Conservation (phyloP, 75 land plant genomes). For the Picea sitchensis region DNA sequence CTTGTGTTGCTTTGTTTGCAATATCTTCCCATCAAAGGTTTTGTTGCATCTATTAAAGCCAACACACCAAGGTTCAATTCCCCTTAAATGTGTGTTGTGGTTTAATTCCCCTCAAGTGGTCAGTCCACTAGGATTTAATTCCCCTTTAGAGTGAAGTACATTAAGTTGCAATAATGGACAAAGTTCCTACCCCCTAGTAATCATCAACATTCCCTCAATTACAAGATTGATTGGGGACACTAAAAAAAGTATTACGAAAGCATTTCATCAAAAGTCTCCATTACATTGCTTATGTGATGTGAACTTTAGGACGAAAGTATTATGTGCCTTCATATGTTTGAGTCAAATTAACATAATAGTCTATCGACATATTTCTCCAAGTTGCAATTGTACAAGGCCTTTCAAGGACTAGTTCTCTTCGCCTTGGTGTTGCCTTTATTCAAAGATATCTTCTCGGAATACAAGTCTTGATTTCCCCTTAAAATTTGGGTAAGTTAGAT, state of each 20-base stretch:
- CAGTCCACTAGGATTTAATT: too few relatives aligned
- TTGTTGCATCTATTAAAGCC: slow-evolving; percentile 18
- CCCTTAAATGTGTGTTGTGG: too few relatives aligned
- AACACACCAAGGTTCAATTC: too few relatives aligned
- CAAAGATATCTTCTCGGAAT: too few relatives aligned
- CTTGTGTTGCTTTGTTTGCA: slow-evolving; percentile 20
- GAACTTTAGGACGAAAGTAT: too few relatives aligned
- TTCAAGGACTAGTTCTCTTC: slow-evolving; percentile 93
- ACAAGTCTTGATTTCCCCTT: slow-evolving; percentile 26
- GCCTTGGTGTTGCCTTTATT: slow-evolving; percentile 41
- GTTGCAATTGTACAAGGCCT: slow-evolving; percentile 94
- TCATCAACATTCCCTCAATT: slow-evolving; percentile 25
- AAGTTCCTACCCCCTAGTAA: background rate
- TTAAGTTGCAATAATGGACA: too few relatives aligned
- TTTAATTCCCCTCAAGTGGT: too few relatives aligned
- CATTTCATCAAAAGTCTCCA: too few relatives aligned
- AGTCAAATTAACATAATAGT: background rate
- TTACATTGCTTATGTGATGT: too few relatives aligned
- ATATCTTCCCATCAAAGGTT: slow-evolving; percentile 99
- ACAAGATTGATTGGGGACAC: background rate
- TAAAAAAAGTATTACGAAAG: too few relatives aligned
- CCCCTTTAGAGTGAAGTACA: too few relatives aligned
- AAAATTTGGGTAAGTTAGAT: slow-evolving; percentile 76
- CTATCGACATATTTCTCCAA: slow-evolving; percentile 16
- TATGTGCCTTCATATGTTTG: background rate